Percentiles rank a stretch among this genome's conserved stretches.
phyloP scores from a whole-genome alignment of 2,329 filamentous ascomycete species.

The Lecanosticta acicola region DNA sequence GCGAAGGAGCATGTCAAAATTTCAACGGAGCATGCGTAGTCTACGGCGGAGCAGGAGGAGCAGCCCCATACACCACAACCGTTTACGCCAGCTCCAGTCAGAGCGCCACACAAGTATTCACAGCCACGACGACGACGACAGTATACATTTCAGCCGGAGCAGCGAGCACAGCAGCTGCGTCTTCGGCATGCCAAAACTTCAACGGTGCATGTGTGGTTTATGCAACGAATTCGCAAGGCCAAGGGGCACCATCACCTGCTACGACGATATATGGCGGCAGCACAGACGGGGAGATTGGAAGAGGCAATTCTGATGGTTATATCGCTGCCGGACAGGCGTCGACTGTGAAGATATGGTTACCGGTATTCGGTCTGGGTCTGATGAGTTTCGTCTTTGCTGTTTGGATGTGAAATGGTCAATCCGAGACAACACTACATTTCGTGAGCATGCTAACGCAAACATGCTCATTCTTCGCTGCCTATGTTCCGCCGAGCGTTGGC shows the following conservation, averaged over 20 bases:
- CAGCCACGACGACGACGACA: constrained; percentile 7
- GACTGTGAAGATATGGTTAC: neutral
- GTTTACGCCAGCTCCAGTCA: neutral
- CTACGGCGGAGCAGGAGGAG: constrained; percentile 9
- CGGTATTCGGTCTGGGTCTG: neutral
- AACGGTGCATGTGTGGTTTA: constrained; percentile 3
- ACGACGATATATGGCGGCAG: constrained; percentile 3
- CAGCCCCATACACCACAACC: constrained; percentile 2
- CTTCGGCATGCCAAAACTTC: neutral
- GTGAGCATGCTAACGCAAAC: no score
- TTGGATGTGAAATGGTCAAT: neutral
- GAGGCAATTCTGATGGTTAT: constrained; percentile 10
- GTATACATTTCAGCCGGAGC: neutral
- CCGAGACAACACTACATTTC: no score
- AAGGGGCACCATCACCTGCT: neutral
- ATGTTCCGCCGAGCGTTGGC: no score
- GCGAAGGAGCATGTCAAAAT: constrained; percentile 10
- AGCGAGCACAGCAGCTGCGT: neutral
- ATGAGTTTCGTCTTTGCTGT: neutral
- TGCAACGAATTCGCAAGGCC: constrained; percentile 2
- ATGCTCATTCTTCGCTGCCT: no score
- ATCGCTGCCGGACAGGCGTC: constrained; percentile 4
- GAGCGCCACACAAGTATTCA: neutral
- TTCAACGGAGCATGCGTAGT: constrained; percentile 19
- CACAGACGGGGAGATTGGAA: constrained; percentile 15